phyloP scores from a whole-genome alignment of 2,329 filamentous ascomycete genomes.

The Didymellaceae sp. region DNA sequence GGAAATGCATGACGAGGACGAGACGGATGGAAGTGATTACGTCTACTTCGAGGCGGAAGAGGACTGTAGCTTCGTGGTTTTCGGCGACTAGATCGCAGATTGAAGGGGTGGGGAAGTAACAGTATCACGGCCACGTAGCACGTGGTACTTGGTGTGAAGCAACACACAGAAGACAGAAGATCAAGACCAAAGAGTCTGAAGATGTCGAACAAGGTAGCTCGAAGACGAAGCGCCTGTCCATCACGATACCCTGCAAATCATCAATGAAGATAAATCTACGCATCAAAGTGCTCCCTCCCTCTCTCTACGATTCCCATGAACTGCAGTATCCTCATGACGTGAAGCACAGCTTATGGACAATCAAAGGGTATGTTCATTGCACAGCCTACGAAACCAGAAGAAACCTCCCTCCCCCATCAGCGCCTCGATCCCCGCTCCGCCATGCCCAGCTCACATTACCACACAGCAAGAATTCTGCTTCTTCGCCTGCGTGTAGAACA shows the following conservation, averaged over 20 bases:
- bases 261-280: not conserved
- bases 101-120: not conserved
- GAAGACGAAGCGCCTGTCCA: too few species aligned
- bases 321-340: not conserved
- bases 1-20: constrained; percentile 31
- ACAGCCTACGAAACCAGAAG: constrained; percentile 3
- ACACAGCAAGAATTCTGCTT: constrained; percentile 68
- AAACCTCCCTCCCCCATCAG: not conserved
- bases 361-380: constrained; percentile 20
- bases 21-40: constrained; percentile 18
- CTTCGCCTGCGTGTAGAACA: constrained; percentile 84
- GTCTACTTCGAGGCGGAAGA: constrained; percentile 27
- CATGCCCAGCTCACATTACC: constrained; percentile 54
- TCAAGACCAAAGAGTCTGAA: not conserved
- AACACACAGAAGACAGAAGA: not conserved
- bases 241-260: too few species aligned
- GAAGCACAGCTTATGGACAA: not conserved
- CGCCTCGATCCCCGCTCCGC: not conserved
- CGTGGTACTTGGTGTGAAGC: not conserved
- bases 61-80: constrained; percentile 31
- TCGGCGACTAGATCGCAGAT: constrained; percentile 11
- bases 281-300: not conserved
- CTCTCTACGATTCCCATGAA: too few species aligned
- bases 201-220: too few species aligned
- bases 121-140: constrained; percentile 10